phyloP scores from a whole-genome alignment of 768 basidiomycete genomes.

The Neoboletus brunneissimus region DNA sequence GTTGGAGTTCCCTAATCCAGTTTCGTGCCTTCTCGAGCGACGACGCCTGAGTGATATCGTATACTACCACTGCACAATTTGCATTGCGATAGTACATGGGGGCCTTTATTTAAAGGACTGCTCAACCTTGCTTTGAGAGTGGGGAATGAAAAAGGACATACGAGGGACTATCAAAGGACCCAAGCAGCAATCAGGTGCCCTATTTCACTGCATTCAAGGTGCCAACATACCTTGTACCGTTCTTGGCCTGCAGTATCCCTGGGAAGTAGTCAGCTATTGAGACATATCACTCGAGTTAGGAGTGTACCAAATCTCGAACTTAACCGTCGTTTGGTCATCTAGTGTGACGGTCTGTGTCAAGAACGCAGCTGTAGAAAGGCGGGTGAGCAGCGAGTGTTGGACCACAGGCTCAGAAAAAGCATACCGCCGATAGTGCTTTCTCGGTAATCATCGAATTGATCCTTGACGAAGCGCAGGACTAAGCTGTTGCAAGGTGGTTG shows the following conservation, averaged over 20 bases:
- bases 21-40: conserved; percentile 93
- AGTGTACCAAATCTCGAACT: conserved; percentile 95
- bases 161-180: conserved; percentile 39
- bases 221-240: conserved; percentile 72
- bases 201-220: neutral
- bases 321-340: conserved; percentile 86
- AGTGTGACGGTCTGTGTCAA: conserved; percentile 95
- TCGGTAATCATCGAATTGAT: conserved; percentile 93
- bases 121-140: neutral
- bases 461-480: conserved; percentile 94
- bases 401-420: neutral
- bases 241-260: conserved; percentile 98
- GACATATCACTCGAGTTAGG: neutral
- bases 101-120: conserved; percentile 45
- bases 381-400: conserved; percentile 13
- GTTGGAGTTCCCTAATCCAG: conserved; percentile 96
- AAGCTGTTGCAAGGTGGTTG: conserved; percentile 49
- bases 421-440: conserved; percentile 91
- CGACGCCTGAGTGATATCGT: conserved; percentile 90
- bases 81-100: conserved; percentile 98
- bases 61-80: conserved; percentile 91
- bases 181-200: neutral
- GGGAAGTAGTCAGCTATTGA: neutral
- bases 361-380: conserved; percentile 73
- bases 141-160: conserved; percentile 30